Base-by-base conservation (phyloP, 768 basidiomycete genomes). In the Serpula lacrymans region DNA sequence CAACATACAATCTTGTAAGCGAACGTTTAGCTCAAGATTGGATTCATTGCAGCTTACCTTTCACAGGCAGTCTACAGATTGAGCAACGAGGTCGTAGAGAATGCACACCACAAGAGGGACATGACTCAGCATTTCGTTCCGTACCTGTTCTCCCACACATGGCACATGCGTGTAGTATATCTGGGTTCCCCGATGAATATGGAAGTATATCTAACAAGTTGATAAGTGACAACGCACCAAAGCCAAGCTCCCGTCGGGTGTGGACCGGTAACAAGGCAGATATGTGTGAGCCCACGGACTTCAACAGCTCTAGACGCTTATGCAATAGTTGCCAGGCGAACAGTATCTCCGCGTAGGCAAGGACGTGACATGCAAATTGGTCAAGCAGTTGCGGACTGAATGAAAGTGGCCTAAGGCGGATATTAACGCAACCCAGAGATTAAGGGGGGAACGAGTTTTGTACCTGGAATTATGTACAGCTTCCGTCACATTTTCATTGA, bases 11-110 rank as follows among this genome's bases (percentile, higher is more conserved):
- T n/a, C n/a, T 33, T 36, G 23, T 16, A 16, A 34, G 18, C 46
- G 1, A 14, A 39, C 11, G 14, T 18, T 5, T 18, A 32, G 28
- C 4, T 18, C 23, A 20, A 32, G 6, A 10, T 16, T 22, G 17
- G 2, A 37, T 38, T 3, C 3, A 14, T 3, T 21, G 25, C 5
- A 1, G 56, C 69, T 8, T 47, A 79, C 88, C 85, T 72, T 79
- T 84, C 42, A 84, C 78, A 5, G 85, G 82, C 22, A 90, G 72
- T 34, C 86, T 73, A 56, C 88, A 90, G 13, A 90, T 72, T 0
- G 84, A 76, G 54, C 88, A 91, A 5, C 60, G 61, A 2, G 79
- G 65, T 56, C 69, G 70, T 4, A 62, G 64, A 30, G 62, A 69
- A n/a, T 64, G 60, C 7, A 60, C 62, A 40, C 61, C 65, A 45